Evolutionary conservation across 2,329 filamentous ascomycete species (phyloP).

Genomic region (Colletotrichum lini): DNA sequence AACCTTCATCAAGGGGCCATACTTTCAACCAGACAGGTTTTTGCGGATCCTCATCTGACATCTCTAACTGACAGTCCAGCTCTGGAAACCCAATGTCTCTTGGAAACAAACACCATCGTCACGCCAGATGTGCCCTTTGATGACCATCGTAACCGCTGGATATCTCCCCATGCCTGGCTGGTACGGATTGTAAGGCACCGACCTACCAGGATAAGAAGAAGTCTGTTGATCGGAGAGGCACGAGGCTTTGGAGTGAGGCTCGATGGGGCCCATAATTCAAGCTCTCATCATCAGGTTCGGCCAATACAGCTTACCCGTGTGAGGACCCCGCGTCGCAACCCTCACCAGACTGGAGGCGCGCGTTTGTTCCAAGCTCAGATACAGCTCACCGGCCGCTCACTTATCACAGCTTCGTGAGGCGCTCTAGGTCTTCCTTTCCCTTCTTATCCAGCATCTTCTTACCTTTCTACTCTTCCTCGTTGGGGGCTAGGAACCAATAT

Average conservation of each 20-base stretch:
- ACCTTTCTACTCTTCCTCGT: background rate
- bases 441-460: background rate
- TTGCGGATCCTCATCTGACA: constrained; percentile 19
- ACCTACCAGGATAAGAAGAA: background rate
- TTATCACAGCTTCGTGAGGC: too few species aligned
- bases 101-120: background rate
- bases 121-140: background rate
- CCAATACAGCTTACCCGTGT: background rate
- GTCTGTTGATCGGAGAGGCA: background rate
- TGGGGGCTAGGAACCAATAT: constrained; percentile 1
- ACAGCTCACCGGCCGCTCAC: constrained; percentile 11
- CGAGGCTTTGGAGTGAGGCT: background rate
- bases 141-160: background rate
- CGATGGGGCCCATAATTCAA: background rate
- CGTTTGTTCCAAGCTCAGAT: constrained; percentile 16
- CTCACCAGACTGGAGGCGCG: background rate
- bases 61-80: background rate
- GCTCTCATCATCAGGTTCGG: background rate
- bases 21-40: background rate
- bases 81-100: too few species aligned
- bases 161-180: background rate
- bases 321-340: background rate
- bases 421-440: background rate
- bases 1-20: constrained; percentile 4
- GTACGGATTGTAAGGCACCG: background rate